Conservation (phyloP, 2,329 filamentous ascomycete species). For the Pseudohalonectria lignicola region DNA sequence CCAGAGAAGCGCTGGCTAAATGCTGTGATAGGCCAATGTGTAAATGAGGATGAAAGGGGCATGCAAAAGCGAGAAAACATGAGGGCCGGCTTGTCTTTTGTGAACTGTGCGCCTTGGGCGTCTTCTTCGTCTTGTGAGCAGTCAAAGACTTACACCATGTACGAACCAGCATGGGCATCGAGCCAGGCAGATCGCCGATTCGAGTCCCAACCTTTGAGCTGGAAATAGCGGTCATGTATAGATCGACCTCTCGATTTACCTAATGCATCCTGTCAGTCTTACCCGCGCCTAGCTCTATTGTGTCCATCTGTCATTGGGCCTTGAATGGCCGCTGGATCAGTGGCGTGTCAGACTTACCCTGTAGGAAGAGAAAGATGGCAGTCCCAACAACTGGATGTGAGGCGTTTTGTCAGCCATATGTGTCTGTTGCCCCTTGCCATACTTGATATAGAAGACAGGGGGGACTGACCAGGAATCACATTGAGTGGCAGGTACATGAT, state of each 20-base stretch:
- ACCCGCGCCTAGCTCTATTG: neutral
- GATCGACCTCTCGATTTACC: conserved; percentile 24
- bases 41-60: neutral
- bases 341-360: no score
- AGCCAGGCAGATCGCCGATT: conserved; percentile 58
- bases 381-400: conserved; percentile 60
- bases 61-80: neutral
- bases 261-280: neutral
- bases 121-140: no score
- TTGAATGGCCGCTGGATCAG: conserved; percentile 30
- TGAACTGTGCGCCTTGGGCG: no score
- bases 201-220: conserved; percentile 73
- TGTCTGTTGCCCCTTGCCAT: neutral
- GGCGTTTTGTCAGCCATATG: neutral
- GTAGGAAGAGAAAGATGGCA: conserved; percentile 64
- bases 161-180: conserved; percentile 58
- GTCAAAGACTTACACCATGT: conserved; percentile 74
- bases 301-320: neutral
- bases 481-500: conserved; percentile 84
- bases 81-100: no score
- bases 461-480: conserved; percentile 58
- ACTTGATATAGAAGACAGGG: neutral
- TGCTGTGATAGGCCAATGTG: neutral
- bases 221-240: conserved; percentile 91
- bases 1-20: neutral